These are phyloP conservation scores for Mycena rebaudengoi DNA, from an alignment of 768 basidiomycete species.

Conservation along the genomic window DNA sequence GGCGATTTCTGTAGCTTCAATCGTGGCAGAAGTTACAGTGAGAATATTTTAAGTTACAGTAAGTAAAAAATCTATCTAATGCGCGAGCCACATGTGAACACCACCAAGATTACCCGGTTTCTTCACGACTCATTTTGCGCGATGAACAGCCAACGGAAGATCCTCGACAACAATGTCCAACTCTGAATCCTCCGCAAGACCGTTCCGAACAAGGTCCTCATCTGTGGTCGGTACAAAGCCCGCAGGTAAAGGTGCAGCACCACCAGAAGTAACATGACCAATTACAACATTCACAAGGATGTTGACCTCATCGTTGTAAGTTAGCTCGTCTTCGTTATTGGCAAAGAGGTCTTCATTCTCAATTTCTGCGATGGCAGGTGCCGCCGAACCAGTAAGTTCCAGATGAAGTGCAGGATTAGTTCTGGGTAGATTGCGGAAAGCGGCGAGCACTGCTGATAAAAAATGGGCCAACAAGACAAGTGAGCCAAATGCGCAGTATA, in stretches of 20 bases:
- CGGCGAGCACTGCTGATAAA: constrained; percentile 19
- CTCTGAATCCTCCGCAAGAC: neutral
- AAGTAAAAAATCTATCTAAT: neutral
- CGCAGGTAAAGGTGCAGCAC: neutral
- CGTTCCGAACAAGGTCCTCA: neutral
- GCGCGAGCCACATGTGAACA: neutral
- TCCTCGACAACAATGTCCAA: neutral
- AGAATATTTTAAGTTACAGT: too few relatives aligned
- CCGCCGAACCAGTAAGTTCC: neutral
- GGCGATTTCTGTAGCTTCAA: too few relatives aligned
- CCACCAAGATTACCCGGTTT: neutral
- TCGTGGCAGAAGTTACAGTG: too few relatives aligned
- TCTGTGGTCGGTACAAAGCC: neutral
- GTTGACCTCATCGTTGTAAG: neutral
- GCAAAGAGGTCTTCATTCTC: neutral
- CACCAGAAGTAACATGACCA: neutral
- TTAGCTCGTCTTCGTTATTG: neutral
- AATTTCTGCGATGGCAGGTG: neutral
- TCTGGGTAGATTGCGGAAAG: constrained; percentile 21
- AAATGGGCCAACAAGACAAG: too few relatives aligned
- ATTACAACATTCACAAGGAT: neutral
- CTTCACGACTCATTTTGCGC: neutral
- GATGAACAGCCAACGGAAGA: neutral
- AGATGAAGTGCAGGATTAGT: constrained; percentile 12
- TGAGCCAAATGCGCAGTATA: too few relatives aligned